Evolutionary conservation across 2,329 filamentous ascomycete species (phyloP), one percentile per base, ranked within the genome.

Genomic region (Botrytis medusae): DNA sequence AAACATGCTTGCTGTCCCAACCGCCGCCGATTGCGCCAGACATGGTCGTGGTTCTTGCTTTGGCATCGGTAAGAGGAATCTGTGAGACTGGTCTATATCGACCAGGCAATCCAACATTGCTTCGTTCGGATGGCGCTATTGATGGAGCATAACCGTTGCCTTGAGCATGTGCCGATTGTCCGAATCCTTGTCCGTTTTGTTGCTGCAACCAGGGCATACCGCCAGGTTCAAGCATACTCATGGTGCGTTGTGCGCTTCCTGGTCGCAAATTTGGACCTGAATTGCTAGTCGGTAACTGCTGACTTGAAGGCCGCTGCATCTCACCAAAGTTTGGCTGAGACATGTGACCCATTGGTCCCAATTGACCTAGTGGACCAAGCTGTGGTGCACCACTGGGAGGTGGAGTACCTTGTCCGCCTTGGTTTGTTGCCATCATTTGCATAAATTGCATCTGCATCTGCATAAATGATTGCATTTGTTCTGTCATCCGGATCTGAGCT

Each of bases 361-460:
- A 46, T 72, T 72, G 71, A 60, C 71, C 62, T 14, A 72, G 37
- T 59, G 71, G 71, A 18, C 51, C 71, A n/a, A 72, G 20, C 59
- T 74, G 75, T 44, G 74, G 77, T 25, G 72, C 75, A 48, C 76
- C 77, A 42, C 48, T 42, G 44, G n/a, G 51, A 1, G 46, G 62
- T 60, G 48, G 62, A 48, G 48, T 25, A 46, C 37, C 40, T 70
- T 57, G 65, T 8, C 64, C 71, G 22, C 72, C 74, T 73, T 76
- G 76, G 18, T 77, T 74, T 32, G 69, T 68, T 83, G 83, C 86
- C 87, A 93, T 92, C 89, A 94, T 92, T 79, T 95, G 92, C 92
- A 97, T 95, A 83, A 94, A 94, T 81, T 97, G 93, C 92, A 97
- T 95, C 81, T 97, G 94, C 91, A 96, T 94, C 80, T 94, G 92